Base-by-base conservation (phyloP, 192 early-diverging fungal genomes). In the Haplosporangium gracile region DNA sequence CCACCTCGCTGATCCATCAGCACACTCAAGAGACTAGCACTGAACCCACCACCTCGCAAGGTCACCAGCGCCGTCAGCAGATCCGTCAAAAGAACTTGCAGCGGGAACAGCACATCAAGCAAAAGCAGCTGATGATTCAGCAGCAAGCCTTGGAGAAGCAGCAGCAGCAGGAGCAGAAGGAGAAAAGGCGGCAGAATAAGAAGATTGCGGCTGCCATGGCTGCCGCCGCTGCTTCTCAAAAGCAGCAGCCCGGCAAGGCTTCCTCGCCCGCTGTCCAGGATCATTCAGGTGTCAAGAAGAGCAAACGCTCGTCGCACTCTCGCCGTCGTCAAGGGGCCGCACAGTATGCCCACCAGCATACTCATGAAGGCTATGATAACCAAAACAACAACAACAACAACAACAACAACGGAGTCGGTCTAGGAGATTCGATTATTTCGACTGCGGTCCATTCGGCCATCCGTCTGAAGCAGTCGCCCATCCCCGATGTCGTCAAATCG, bases 381-480 rank as follows among this genome's bases (percentile, higher is more conserved):
- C 65, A 42, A 0, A 45, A 10, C 49, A 45, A 10, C 49, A 55
- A 47, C 45, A 40, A 36, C 47, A 45, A 10, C 49, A 45, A 10
- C 49, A 55, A 47, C 45, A 40, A 36, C 47, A 71, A 38, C 15
- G 32, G 69, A 26, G 70, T 74, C 4, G 82, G 83, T 1, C 32
- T 86, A 7, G 72, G 75, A 20, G 84, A 86, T 36, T 74, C 84
- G 22, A 83, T 93, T 4, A 92, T 92, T 70, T 80, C 91, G 18
- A 79, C 88, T 0, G 86, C 88, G 0, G 88, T 93, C 36, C 72
- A 83, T 16, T 82, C 85, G 68, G 92, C 92, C 0, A 89, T 93
- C 57, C 75, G 89, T 7, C 72, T 93, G 11, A 93, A 93, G 76
- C 91, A 90, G 60, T 92, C 91, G 6, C 92, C 92, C 39, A 83